A percentile compares a stretch with the other conserved stretches of the same genome.
These are phyloP conservation scores for Alternaria ventricosa DNA, from an alignment of 2,329 filamentous ascomycete genomes.

Conservation along the genomic window DNA sequence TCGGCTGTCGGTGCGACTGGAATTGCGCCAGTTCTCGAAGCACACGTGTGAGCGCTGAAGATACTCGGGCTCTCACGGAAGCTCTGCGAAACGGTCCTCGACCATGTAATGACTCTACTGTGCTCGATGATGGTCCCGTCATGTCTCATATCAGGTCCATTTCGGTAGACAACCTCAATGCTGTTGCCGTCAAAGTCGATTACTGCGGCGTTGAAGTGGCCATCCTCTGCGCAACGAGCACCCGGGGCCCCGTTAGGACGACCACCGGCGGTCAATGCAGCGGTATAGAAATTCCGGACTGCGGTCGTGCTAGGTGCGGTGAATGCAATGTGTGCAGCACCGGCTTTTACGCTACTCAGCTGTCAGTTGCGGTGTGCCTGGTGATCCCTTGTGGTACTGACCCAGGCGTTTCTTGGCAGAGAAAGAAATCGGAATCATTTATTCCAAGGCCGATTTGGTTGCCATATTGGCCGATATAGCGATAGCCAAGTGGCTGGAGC, in stretches of 20 bases:
- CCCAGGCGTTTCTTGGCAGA: slow-evolving; percentile 67
- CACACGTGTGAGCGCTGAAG: slow-evolving; percentile 35
- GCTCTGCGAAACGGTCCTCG: slow-evolving; percentile 40
- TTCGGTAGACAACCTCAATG: slow-evolving; percentile 75
- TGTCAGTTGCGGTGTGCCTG: slow-evolving; percentile 30
- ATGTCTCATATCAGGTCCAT: slow-evolving; percentile 47
- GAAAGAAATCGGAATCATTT: slow-evolving; percentile 67
- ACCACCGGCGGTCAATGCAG: slow-evolving; percentile 70
- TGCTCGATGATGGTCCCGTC: slow-evolving; percentile 51
- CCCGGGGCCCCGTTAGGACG: slow-evolving; percentile 64
- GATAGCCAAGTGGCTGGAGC: slow-evolving; percentile 78
- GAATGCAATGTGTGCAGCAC: slow-evolving; percentile 69
- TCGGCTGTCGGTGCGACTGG: slow-evolving; percentile 33
- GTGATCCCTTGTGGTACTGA: slow-evolving; percentile 44
- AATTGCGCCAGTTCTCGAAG: slow-evolving; percentile 33
- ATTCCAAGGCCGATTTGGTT: slow-evolving; percentile 68
- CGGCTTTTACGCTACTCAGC: slow-evolving; percentile 53
- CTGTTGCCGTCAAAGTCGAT: slow-evolving; percentile 84
- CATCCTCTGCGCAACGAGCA: slow-evolving; percentile 59
- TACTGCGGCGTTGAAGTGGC: slow-evolving; percentile 69
- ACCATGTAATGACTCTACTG: slow-evolving; percentile 54
- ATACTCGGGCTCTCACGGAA: slow-evolving; percentile 42
- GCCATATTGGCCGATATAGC: slow-evolving; percentile 69
- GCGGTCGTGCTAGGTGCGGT: slow-evolving; percentile 69
- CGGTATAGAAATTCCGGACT: slow-evolving; percentile 75